Evolutionary conservation across 2,329 filamentous ascomycete species (phyloP), one percentile per base, ranked within the genome.

Genomic region (Penicillium sp.): DNA sequence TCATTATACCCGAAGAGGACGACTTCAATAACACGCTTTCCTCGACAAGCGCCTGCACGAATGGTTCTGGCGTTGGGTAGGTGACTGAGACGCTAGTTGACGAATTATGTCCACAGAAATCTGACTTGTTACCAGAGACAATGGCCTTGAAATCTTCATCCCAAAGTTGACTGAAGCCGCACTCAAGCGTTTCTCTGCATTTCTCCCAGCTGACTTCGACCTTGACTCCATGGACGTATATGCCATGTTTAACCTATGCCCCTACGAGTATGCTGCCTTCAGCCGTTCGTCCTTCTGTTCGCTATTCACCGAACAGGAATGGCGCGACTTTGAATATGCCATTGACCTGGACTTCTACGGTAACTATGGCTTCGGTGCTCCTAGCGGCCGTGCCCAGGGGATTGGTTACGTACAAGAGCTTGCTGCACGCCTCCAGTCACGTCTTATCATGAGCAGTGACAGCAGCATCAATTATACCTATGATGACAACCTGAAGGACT

Each of bases 11-110:
- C 2, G 74, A 78, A 50, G 71, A 68, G 15, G 67, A 65, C 23
- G 69, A 64, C 3, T 68, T 71, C 45, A 77, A 76, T 59, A 76
- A 77, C 51, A 77, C 74, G 2, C 60, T 77, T 2, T 72, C 74
- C 2, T 62, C 72, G 31, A 51, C 62, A 13, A 48, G 62, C 6
- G 47, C 56, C 10, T 63, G 60, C 26, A 59, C 58, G 27, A 61
- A 63, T 11, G 59, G 69, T 36, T 48, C 72, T 7, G 71, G 71
- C 3, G 41, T 39, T 13, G 54, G 54, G 48, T 57, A 31, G 35
- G 40, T 43, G n/a, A 10, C 14, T 23, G 7, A 7, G 7, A 23
- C 11, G 21, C 11, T 23, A 7, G 14, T 33, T 15, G 17, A 20
- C 29, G 2, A 37, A 9, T 6, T 29, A 29, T 9, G 8, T 7